A percentile compares a stretch with the other conserved stretches of the same genome.
phyloP scores from a whole-genome alignment of 768 basidiomycete genomes.

The Lentinula sp. region DNA sequence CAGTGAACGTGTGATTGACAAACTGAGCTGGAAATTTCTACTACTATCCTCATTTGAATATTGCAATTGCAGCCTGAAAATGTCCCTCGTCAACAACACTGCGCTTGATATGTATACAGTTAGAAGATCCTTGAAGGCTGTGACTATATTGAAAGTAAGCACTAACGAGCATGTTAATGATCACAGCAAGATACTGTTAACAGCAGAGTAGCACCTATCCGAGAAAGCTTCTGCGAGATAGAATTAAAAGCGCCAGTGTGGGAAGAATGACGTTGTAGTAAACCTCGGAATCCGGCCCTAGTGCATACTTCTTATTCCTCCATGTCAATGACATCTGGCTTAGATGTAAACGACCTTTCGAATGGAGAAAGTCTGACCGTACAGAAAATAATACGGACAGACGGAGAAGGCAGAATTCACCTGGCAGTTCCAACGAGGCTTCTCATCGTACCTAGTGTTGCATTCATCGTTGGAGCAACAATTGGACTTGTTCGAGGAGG shows the following conservation, averaged over 20 bases:
- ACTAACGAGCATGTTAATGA: too few species aligned
- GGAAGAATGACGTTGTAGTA: neutral
- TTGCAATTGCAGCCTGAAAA: too few species aligned
- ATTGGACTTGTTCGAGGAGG: slow-evolving; percentile 74
- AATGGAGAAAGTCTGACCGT: neutral
- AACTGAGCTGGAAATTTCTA: too few species aligned
- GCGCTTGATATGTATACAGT: too few species aligned
- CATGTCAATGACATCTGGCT: neutral
- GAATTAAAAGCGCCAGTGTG: neutral
- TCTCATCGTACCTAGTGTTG: slow-evolving; percentile 56
- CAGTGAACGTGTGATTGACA: too few species aligned
- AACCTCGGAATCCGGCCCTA: neutral
- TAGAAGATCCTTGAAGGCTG: too few species aligned
- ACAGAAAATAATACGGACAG: neutral
- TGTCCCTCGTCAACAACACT: too few species aligned
- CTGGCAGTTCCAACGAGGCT: slow-evolving; percentile 49
- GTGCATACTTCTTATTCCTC: neutral
- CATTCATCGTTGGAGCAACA: slow-evolving; percentile 53
- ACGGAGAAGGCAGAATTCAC: neutral
- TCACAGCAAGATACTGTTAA: too few species aligned
- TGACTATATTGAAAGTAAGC: too few species aligned
- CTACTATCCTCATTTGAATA: too few species aligned
- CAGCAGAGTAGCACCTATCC: too few species aligned
- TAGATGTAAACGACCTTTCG: neutral
- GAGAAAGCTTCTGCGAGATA: neutral